These are phyloP conservation scores for Condylostoma magnum DNA, from an alignment of 169 alveolate species.

Conservation along the genomic window DNA sequence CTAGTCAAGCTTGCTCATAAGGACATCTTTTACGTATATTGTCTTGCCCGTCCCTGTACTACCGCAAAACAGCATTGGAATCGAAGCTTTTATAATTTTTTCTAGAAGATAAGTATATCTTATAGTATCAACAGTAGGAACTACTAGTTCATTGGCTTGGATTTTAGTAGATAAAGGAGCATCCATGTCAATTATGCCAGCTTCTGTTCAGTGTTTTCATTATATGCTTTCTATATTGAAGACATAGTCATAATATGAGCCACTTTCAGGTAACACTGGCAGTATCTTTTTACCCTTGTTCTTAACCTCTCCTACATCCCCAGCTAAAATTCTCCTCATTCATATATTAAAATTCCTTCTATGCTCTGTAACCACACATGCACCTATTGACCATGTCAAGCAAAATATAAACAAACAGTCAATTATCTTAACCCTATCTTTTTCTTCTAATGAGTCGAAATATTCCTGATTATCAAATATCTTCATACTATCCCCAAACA, in stretches of 20 bases:
- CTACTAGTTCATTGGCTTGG: slow-evolving; percentile 81
- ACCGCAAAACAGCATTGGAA: slow-evolving; percentile 88
- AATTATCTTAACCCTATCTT: slow-evolving; percentile 60
- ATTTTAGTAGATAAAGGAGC: slow-evolving; percentile 67
- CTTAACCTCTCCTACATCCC: slow-evolving; percentile 44
- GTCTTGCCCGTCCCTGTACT: slow-evolving; percentile 94
- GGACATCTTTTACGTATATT: slow-evolving; percentile 60
- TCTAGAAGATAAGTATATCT: slow-evolving; percentile 82
- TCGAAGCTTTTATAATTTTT: slow-evolving; percentile 67
- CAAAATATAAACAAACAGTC: slow-evolving; percentile 70
- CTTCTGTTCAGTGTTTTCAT: slow-evolving; percentile 86
- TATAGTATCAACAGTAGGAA: slow-evolving; percentile 89
- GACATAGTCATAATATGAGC: slow-evolving; percentile 74
- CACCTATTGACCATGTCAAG: slow-evolving; percentile 76
- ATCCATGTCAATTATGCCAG: slow-evolving; percentile 58
- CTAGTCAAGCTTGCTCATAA: slow-evolving; percentile 52
- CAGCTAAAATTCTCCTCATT: slow-evolving; percentile 52
- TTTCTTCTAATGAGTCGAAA: slow-evolving; percentile 46
- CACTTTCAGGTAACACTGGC: slow-evolving; percentile 79
- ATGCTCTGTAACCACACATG: slow-evolving; percentile 44
- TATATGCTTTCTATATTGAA: slow-evolving; percentile 64
- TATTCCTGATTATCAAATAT: slow-evolving; percentile 64
- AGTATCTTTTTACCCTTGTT: slow-evolving; percentile 48
- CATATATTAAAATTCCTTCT: slow-evolving; percentile 51
- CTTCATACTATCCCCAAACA: slow-evolving; percentile 51